Base-by-base conservation (phyloP, 805 yeast species). In the Nakazawaea molendinolei region DNA sequence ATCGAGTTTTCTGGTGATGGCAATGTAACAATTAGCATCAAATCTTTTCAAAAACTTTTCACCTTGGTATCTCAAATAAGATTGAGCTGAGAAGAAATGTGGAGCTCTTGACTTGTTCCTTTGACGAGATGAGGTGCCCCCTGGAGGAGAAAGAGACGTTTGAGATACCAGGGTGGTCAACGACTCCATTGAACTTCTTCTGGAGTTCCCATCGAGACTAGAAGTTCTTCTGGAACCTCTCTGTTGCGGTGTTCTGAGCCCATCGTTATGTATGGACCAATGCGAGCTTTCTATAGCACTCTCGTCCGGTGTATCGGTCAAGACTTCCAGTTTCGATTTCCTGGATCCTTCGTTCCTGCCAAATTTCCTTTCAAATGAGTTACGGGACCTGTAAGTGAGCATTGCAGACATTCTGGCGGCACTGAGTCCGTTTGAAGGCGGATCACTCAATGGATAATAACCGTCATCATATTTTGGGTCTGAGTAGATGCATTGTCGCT, bases 391-490 rank as follows among this genome's bases (percentile, higher is more conserved):
- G 54, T 92, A 92, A 0, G 97, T 92, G 37, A 92, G 65, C 46
- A 92, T 65, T 0, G 98, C 98, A 8, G 95, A 74, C 98, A 92
- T 92, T 58, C 98, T 75, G 0, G 98, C 98, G 5, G 98, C 98
- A 18, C 95, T 83, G 16, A 92, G 62, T 0, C 98, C 98, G 8
- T 79, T 70, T 17, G 65, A 65, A 3, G 98, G 98, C 4, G 87
- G 94, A 38, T 80, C 86, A n/a, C 72, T 71, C 22, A 72, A 63
- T 9, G 76, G 61, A 53, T 86, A 90, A 58, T 85, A 87, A 1
- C 98, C 98, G 51, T 89, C 96, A 38, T 74, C 69, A 56, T 87
- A 92, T 52, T 83, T 82, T 8, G 97, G 97, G 55, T 92, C 98
- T 9, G 95, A 81, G 59, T 89, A 92, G 20, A 92, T 86, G 44